Evolutionary conservation across 2,329 filamentous ascomycete genomes (phyloP), one percentile per base, ranked within the genome.

Genomic region (Aaosphaeria pasadenensis): DNA sequence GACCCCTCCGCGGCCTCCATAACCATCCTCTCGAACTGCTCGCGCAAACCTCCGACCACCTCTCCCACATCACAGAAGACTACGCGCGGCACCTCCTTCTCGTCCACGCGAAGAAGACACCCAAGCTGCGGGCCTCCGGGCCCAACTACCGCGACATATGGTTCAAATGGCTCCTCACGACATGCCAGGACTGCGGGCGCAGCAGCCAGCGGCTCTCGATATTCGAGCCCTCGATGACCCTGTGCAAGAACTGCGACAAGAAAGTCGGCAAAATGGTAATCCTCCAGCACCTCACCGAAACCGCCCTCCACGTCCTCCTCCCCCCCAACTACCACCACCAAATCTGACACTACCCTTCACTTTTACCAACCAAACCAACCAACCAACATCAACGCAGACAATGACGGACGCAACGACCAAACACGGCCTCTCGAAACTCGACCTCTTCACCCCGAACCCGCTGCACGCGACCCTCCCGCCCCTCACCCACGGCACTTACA

Each of bases 371-470:
- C 30, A 35, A 33, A 13, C 9, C n/a, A 7, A 28, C 35, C 39
- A 39, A 43, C 39, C 7, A 11, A 36, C 5, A 30, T 30, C 4
- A 11, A 3, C 4, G n/a, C 17, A 67, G 65, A 67, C 65, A 31
- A 67, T 65, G 62, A 66, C 63, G 0, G 45, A 56, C 31, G 65
- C 62, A 6, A 49, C 42, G 5, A 48, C 42, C 30, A 45, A 47
- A n/a, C 50, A 62, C 17, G 24, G 47, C 4, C 59, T 67, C 24
- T 62, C 60, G 0, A 66, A 67, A 41, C 58, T 67, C 31, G 64
- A 67, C 42, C 51, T 69, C 9, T 67, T 67, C 48, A 67, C 66
- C 1, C 64, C 64, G 4, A 65, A 62, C 39, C 32, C 35, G 1
- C 46, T 66, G 6, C 58, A 68, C 40, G 59, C 64, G 1, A 7